phyloP scores from a whole-genome alignment of 495 filamentous ascomycete species.

The Pseudomonodictys pantanalensis region DNA sequence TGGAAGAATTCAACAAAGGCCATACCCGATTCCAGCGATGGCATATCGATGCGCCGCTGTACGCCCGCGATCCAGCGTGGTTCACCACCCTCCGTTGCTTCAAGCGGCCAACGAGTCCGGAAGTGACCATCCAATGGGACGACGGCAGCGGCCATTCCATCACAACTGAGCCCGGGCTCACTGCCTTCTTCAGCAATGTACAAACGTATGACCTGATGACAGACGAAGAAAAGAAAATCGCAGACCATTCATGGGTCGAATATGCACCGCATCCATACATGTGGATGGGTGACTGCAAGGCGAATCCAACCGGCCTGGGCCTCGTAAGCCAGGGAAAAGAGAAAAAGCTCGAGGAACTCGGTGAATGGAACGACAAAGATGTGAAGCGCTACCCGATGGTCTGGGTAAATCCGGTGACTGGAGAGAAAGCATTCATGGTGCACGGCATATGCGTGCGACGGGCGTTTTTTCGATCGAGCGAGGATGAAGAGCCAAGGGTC shows the following conservation, averaged over 20 bases:
- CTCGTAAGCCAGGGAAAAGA: conserved; percentile 36
- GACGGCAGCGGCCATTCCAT: conserved; percentile 37
- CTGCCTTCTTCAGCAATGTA: conserved; percentile 9
- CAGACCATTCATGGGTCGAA: conserved; percentile 46
- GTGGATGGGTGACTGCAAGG: conserved; percentile 45
- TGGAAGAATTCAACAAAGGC: conserved; percentile 32
- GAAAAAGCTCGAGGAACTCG: not conserved
- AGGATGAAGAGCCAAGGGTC: conserved; percentile 12
- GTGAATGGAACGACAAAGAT: not conserved
- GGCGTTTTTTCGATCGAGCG: conserved; percentile 19
- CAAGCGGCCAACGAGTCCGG: conserved; percentile 37
- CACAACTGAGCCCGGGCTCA: conserved; percentile 1
- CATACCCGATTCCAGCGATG: conserved; percentile 46
- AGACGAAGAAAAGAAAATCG: conserved; percentile 42
- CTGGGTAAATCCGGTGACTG: conserved; percentile 43
- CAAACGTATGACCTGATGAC: conserved; percentile 43
- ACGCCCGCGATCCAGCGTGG: conserved; percentile 45
- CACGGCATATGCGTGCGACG: conserved; percentile 31
- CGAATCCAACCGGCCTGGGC: conserved; percentile 42
- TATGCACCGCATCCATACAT: conserved; percentile 45
- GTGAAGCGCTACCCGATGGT: conserved; percentile 34
- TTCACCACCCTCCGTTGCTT: conserved; percentile 47
- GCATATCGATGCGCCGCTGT: conserved; percentile 49
- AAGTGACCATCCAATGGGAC: conserved; percentile 45
- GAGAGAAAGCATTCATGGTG: conserved; percentile 35